phyloP scores from a whole-genome alignment of 305 asterid genomes.

The Petunia hybrid region DNA sequence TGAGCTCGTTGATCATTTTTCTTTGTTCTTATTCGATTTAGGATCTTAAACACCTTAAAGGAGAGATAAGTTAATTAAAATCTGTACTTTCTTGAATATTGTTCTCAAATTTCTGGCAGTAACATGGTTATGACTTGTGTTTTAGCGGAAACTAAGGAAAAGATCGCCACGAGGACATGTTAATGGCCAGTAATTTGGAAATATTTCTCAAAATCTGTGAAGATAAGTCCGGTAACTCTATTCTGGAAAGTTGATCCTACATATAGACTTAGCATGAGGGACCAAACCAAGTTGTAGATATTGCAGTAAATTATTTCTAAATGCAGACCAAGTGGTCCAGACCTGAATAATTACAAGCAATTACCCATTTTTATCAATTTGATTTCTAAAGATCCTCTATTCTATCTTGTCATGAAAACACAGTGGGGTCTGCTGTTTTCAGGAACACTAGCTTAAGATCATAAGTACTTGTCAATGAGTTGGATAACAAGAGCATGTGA shows the following conservation, averaged over 20 bases:
- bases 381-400: slow-evolving; percentile 3
- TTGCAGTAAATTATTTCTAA: background rate
- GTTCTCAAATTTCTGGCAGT: too few species aligned
- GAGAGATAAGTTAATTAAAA: background rate
- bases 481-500: slow-evolving; percentile 12
- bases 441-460: background rate
- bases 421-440: background rate
- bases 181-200: background rate
- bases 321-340: slow-evolving; percentile 14
- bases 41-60: background rate
- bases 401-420: background rate
- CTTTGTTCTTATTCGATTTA: background rate
- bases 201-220: background rate
- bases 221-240: background rate
- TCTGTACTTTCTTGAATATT: too few species aligned
- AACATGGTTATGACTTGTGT: too few species aligned
- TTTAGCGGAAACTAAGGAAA: background rate
- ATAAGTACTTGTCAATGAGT: background rate
- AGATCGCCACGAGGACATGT: background rate
- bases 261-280: background rate
- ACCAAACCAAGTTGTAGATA: background rate
- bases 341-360: background rate
- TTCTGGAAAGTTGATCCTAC: background rate
- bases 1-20: background rate
- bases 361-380: slow-evolving; percentile 1